Percentiles rank a stretch among this genome's conserved stretches.
phyloP scores from a whole-genome alignment of 2,329 filamentous ascomycete species.

The Colletotrichum brevisporum region DNA sequence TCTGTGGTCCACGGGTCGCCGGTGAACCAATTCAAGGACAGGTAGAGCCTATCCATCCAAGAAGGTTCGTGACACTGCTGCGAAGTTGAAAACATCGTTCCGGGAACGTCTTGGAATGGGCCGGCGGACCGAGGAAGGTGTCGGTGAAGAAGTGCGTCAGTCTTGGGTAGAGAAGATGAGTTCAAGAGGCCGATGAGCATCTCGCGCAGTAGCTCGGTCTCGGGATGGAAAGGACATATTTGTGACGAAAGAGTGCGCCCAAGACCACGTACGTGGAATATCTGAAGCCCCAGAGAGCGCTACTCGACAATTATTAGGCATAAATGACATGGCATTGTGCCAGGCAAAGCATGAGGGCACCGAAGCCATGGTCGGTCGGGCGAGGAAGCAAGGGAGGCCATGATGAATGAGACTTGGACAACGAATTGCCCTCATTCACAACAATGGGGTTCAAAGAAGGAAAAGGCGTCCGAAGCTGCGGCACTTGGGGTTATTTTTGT shows the following conservation, averaged over 20 bases:
- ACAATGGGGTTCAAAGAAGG: background rate
- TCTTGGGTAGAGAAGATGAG: background rate
- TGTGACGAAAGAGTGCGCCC: background rate
- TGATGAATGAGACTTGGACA: background rate
- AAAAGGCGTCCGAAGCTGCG: no score
- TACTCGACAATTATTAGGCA: no score
- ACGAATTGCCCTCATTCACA: background rate
- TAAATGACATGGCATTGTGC: no score
- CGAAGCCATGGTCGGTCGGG: background rate
- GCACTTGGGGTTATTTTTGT: no score
- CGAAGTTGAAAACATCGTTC: no score
- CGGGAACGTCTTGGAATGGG: no score
- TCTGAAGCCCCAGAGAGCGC: no score
- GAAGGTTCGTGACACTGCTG: background rate
- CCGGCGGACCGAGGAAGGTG: background rate
- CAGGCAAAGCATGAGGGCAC: background rate
- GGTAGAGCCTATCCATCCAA: conserved; percentile 14
- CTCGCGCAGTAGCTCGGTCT: background rate
- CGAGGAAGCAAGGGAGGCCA: background rate
- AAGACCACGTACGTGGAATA: no score
- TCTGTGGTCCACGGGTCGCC: background rate
- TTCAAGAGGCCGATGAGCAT: background rate
- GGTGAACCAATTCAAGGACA: conserved; percentile 13
- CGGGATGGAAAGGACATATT: background rate
- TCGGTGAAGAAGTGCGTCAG: background rate